Evolutionary conservation across 345 rosid species (phyloP).

Genomic region (Barbarea vulgaris): DNA sequence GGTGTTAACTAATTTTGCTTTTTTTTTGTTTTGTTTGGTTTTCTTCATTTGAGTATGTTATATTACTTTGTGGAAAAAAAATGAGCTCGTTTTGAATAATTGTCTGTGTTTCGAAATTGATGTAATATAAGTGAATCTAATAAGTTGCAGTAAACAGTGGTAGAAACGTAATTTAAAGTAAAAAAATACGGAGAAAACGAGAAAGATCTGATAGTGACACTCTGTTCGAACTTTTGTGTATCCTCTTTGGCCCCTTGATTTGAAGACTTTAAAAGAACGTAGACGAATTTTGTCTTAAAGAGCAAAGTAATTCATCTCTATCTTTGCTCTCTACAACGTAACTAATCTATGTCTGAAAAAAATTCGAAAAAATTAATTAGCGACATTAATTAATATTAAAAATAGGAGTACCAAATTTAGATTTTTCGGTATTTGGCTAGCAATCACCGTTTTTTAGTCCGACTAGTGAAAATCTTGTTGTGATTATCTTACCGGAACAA

Average conservation of each 20-base stretch:
- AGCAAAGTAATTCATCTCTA: background rate
- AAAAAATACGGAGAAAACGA: background rate
- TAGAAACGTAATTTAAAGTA: background rate
- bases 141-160: constrained; percentile 18
- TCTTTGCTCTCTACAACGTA: background rate
- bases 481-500: background rate
- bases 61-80: background rate
- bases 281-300: constrained; percentile 24
- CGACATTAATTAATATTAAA: background rate
- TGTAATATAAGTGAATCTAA: constrained; percentile 4
- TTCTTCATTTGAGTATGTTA: background rate
- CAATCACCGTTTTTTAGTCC: background rate
- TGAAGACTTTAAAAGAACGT: constrained; percentile 5
- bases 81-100: background rate
- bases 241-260: constrained; percentile 19
- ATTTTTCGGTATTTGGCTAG: constrained; percentile 7
- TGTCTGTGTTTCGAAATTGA: background rate
- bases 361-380: no score
- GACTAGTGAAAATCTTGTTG: background rate
- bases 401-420: background rate
- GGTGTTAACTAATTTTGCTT: background rate
- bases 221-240: background rate
- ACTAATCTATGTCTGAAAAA: background rate
- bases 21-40: background rate
- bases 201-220: constrained; percentile 21